phyloP scores from a whole-genome alignment of 2,329 filamentous ascomycete species.

The Pseudogymnoascus pannorum region DNA sequence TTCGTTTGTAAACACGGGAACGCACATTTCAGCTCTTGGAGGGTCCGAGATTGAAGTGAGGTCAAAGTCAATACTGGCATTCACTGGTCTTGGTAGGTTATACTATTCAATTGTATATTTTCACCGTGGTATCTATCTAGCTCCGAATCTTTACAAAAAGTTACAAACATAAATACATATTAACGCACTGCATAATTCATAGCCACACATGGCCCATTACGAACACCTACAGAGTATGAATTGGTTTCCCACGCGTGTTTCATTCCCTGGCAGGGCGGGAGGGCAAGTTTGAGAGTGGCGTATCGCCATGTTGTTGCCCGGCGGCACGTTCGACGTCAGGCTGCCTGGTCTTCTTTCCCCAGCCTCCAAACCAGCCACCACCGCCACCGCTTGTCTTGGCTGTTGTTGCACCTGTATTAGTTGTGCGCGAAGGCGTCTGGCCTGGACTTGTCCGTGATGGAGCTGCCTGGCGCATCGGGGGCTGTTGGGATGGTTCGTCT shows the following conservation, averaged over 20 bases:
- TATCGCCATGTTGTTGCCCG: background rate
- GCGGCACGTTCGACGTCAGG: constrained; percentile 21
- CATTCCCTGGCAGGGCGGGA: background rate
- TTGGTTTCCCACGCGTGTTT: background rate
- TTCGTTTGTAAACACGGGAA: background rate
- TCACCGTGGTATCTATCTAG: background rate
- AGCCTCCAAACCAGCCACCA: constrained; percentile 28
- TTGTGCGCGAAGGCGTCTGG: constrained; percentile 12
- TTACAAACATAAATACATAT: constrained; percentile 6
- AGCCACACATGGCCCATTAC: background rate
- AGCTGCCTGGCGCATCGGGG: constrained; percentile 11
- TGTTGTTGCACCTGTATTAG: constrained; percentile 7
- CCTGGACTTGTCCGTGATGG: constrained; percentile 11
- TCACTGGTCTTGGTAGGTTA: background rate
- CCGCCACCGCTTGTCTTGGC: constrained; percentile 12
- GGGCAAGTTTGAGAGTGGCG: constrained; percentile 1
- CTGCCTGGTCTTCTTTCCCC: constrained; percentile 28
- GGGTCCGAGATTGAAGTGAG: background rate
- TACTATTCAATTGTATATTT: constrained; percentile 6
- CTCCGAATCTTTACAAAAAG: background rate
- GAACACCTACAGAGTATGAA: background rate
- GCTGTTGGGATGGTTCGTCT: constrained; percentile 15
- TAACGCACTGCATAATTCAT: background rate
- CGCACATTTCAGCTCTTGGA: background rate
- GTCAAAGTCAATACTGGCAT: background rate